Evolutionary conservation across 2,329 filamentous ascomycete species (phyloP).

Genomic region (Pseudopithomyces maydicus): DNA sequence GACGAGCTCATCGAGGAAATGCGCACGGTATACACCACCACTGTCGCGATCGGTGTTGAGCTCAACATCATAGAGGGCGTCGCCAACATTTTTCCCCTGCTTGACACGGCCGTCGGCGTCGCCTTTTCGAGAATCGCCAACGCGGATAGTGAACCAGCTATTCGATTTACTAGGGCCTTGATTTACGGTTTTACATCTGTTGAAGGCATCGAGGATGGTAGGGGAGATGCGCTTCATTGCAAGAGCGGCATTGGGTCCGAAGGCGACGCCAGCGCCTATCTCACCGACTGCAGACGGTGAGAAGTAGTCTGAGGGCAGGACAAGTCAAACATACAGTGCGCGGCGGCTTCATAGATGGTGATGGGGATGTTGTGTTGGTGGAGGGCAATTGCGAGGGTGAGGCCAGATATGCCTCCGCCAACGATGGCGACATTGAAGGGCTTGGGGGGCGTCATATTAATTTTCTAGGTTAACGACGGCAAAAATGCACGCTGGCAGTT

Average conservation of each 20-base stretch:
- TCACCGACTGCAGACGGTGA: slow-evolving; percentile 49
- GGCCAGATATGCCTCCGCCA: slow-evolving; percentile 64
- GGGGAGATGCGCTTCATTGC: slow-evolving; percentile 61
- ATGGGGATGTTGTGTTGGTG: slow-evolving; percentile 52
- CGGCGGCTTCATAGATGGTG: slow-evolving; percentile 62
- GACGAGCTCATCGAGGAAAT: slow-evolving; percentile 57
- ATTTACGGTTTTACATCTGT: slow-evolving; percentile 49
- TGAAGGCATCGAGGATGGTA: slow-evolving; percentile 45
- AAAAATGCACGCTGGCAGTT: neutral
- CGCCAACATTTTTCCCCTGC: slow-evolving; percentile 35
- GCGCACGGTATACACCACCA: slow-evolving; percentile 54
- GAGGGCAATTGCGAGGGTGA: slow-evolving; percentile 60
- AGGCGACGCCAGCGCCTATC: slow-evolving; percentile 63
- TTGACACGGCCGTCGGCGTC: slow-evolving; percentile 35
- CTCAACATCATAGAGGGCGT: slow-evolving; percentile 34
- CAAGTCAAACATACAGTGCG: slow-evolving; percentile 37
- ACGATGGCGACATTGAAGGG: slow-evolving; percentile 60
- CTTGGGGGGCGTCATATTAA: slow-evolving; percentile 34
- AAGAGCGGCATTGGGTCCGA: slow-evolving; percentile 61
- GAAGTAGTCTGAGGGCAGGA: neutral
- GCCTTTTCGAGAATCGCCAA: slow-evolving; percentile 38
- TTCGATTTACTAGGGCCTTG: slow-evolving; percentile 26
- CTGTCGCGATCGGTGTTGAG: slow-evolving; percentile 27
- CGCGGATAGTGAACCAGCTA: slow-evolving; percentile 38
- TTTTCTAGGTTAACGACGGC: neutral